phyloP scores from a whole-genome alignment of 2,329 filamentous ascomycete species.

The Phaeosphaeriaceae sp. region DNA sequence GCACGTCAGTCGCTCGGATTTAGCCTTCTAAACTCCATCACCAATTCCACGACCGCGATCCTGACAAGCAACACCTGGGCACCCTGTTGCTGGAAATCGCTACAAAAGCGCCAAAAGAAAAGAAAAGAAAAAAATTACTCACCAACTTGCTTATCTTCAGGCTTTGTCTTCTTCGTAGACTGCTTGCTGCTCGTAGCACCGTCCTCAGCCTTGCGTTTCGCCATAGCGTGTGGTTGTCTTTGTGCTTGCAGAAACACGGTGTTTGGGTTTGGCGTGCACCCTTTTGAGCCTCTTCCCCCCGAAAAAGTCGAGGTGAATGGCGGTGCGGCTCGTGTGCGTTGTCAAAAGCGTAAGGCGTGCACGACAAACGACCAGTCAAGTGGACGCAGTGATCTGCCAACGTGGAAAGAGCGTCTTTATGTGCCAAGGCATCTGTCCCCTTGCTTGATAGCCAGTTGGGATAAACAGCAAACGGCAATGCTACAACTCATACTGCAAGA shows the following conservation, averaged over 20 bases:
- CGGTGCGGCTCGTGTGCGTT: not conserved
- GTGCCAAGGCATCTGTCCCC: not conserved
- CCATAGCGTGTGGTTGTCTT: not conserved
- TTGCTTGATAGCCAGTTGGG: no score
- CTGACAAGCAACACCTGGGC: no score
- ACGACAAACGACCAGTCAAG: no score
- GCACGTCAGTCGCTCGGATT: not conserved
- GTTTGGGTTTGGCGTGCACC: not conserved
- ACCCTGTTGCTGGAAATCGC: no score
- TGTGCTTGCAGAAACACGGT: not conserved
- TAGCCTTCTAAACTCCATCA: not conserved
- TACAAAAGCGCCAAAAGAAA: not conserved
- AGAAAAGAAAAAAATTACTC: not conserved
- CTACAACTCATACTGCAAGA: no score
- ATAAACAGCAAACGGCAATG: no score
- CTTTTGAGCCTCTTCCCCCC: not conserved
- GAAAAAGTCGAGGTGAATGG: not conserved
- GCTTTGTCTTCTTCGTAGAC: constrained; percentile 1
- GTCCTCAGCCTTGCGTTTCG: not conserved
- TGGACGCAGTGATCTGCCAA: not conserved
- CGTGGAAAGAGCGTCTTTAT: not conserved
- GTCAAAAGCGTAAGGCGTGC: not conserved
- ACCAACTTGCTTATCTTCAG: not conserved
- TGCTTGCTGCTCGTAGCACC: not conserved
- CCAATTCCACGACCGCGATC: not conserved